Percentiles rank a stretch among this genome's conserved stretches.
Conservation (phyloP, 257 asterid species). For the Solanum pinnatisectum region DNA sequence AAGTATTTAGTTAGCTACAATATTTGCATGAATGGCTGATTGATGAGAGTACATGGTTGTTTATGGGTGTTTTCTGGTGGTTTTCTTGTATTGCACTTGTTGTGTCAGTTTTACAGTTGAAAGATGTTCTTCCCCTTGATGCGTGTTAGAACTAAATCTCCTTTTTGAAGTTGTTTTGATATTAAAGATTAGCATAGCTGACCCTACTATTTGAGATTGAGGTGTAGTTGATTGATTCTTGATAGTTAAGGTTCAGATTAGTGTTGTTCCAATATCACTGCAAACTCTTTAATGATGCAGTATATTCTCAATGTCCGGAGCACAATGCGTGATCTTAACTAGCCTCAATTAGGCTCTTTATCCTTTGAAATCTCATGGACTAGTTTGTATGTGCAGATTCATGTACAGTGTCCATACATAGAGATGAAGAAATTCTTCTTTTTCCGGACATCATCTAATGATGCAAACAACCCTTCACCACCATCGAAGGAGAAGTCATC, state of each 20-base stretch:
- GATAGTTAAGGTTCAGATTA: neutral
- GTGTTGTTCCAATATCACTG: neutral
- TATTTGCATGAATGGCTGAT: neutral
- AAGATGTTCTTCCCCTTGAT: neutral
- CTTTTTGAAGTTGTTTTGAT: neutral
- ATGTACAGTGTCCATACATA: slow-evolving; percentile 14
- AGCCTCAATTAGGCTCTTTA: neutral
- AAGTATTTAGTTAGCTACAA: neutral
- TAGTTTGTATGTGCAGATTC: slow-evolving; percentile 2
- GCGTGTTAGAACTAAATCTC: neutral
- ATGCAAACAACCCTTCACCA: slow-evolving; percentile 36
- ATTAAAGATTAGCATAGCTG: neutral
- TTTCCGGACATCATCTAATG: slow-evolving; percentile 58
- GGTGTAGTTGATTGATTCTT: neutral
- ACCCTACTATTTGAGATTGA: neutral
- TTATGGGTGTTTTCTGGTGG: neutral
- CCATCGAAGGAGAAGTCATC: slow-evolving; percentile 49
- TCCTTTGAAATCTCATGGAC: neutral
- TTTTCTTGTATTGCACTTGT: neutral
- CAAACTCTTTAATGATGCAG: neutral
- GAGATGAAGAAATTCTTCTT: slow-evolving; percentile 90
- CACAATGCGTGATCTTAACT: neutral
- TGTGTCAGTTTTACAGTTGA: neutral
- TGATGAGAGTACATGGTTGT: neutral
- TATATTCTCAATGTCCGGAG: neutral